Percentiles rank a stretch among this genome's conserved stretches.
Conservation (phyloP, 2,329 filamentous ascomycete species). For the Colletotrichum noveboracense region DNA sequence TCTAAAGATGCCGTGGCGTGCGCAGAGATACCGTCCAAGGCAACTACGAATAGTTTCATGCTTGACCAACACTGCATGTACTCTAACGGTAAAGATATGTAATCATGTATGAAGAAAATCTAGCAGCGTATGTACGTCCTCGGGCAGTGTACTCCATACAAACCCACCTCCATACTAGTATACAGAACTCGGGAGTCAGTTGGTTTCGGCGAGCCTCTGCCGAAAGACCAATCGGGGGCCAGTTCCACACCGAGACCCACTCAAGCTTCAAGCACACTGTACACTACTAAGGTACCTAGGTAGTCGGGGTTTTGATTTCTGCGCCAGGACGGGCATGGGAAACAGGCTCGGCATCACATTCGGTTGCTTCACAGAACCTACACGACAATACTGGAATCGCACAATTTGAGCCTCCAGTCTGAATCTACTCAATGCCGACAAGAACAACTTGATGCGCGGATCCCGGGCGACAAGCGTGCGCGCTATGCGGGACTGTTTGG, state of each 20-base stretch:
- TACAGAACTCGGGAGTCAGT: neutral
- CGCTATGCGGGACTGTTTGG: slow-evolving; percentile 5
- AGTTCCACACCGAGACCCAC: neutral
- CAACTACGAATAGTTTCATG: neutral
- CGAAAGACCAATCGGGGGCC: neutral
- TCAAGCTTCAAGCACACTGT: neutral
- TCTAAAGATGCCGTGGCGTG: neutral
- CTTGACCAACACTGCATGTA: neutral
- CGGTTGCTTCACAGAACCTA: neutral
- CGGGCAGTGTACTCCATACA: neutral
- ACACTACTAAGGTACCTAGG: too few relatives aligned
- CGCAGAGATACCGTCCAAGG: neutral
- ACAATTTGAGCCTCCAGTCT: neutral
- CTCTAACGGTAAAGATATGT: neutral
- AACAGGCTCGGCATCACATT: neutral
- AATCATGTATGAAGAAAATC: neutral
- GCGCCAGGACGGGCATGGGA: neutral
- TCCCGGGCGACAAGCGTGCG: slow-evolving; percentile 8
- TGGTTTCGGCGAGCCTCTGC: neutral
- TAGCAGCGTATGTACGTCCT: neutral
- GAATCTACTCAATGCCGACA: slow-evolving; percentile 8
- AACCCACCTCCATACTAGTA: neutral
- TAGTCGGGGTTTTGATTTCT: neutral
- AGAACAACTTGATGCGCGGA: slow-evolving; percentile 17
- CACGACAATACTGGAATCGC: neutral